Percentiles rank a stretch among this genome's conserved stretches.
Conservation (phyloP, 352 stramenopile genomes). For the Globisporangium uncinulatum region DNA sequence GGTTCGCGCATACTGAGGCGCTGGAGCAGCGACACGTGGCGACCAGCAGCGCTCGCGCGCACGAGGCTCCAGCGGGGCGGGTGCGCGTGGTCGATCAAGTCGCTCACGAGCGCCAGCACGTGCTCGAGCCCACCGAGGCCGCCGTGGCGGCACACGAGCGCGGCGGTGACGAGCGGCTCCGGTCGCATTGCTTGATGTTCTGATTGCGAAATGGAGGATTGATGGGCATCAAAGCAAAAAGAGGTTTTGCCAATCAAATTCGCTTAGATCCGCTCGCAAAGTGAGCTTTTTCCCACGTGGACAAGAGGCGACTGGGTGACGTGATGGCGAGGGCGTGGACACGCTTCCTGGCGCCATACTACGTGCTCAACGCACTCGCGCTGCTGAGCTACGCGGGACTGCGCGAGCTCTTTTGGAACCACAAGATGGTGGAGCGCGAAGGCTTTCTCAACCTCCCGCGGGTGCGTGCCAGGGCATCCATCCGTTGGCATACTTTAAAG, state of each 20-base stretch:
- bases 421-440: constrained; percentile 39
- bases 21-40: constrained; percentile 1
- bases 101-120: constrained; percentile 1
- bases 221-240: no score
- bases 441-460: constrained; percentile 59
- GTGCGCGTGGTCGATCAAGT: constrained; percentile 3
- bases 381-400: constrained; percentile 54
- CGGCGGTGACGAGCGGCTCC: not conserved
- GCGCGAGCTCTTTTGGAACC: constrained; percentile 32
- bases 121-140: constrained; percentile 2
- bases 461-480: constrained; percentile 26
- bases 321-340: constrained; percentile 17
- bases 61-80: constrained; percentile 1
- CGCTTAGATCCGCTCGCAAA: no score
- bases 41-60: constrained; percentile 2
- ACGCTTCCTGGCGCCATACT: constrained; percentile 69
- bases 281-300: no score
- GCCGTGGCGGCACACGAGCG: constrained; percentile 5
- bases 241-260: no score
- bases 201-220: not conserved
- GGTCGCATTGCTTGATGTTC: no score
- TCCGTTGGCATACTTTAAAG: no score
- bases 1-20: not conserved
- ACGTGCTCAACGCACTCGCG: constrained; percentile 48
- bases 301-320: no score